Percentiles rank a stretch among this genome's conserved stretches.
Conservation (phyloP, 371 early-diverging fungal species). For the Mortierella sp. region DNA sequence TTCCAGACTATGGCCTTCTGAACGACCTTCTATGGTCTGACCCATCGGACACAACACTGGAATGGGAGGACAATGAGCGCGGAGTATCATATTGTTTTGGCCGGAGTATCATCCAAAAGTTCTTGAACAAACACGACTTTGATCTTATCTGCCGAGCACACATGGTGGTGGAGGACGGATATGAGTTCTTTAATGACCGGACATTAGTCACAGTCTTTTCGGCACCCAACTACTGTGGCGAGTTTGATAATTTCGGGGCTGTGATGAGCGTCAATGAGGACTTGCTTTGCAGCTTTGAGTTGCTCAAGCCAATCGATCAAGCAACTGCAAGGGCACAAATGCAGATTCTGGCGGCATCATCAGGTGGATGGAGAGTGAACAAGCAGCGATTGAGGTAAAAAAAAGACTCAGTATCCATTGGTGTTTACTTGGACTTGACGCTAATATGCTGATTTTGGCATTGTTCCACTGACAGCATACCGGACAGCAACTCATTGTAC, state of each 20-base stretch:
- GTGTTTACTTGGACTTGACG: no score
- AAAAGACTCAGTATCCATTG: no score
- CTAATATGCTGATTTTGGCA: no score
- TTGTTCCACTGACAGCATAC: conserved; percentile 14
- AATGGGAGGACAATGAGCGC: conserved; percentile 98
- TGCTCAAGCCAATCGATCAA: conserved; percentile 47
- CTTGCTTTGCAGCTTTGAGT: conserved; percentile 78
- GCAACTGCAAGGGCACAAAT: conserved; percentile 44
- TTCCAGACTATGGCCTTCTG: conserved; percentile 95
- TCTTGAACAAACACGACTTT: conserved; percentile 90
- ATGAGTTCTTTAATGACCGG: conserved; percentile 97
- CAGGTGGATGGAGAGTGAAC: conserved; percentile 49
- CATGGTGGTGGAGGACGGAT: conserved; percentile 99
- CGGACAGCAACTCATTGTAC: conserved; percentile 25
- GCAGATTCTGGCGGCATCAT: conserved; percentile 49
- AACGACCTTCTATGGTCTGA: conserved; percentile 95
- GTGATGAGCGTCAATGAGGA: conserved; percentile 96
- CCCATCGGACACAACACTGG: conserved; percentile 79
- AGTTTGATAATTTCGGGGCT: conserved; percentile 96
- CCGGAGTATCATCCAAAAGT: conserved; percentile 87
- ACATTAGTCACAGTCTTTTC: conserved; percentile 96
- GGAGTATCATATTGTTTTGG: conserved; percentile 99
- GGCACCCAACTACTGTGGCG: conserved; percentile 99
- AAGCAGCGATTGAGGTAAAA: conserved; percentile 50
- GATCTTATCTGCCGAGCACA: conserved; percentile 98